These are phyloP conservation scores for Kernera saxatilis DNA, from an alignment of 345 rosid species.

Conservation along the genomic window DNA sequence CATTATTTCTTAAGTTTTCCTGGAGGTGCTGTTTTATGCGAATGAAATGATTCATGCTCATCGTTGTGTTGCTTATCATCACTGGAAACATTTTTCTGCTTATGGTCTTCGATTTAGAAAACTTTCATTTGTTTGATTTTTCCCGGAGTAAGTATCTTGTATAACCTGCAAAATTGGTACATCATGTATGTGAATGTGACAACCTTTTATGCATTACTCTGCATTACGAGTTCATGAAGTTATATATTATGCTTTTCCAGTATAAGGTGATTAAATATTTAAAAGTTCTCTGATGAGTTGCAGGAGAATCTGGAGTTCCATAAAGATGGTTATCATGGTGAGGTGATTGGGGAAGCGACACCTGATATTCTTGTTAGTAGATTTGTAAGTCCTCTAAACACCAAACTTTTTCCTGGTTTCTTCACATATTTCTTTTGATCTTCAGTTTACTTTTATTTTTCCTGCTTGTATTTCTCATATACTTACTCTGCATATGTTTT, in stretches of 20 bases:
- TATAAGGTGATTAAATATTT: background rate
- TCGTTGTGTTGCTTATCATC: background rate
- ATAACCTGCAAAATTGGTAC: background rate
- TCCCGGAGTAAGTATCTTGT: background rate
- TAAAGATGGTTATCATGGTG: constrained; percentile 79
- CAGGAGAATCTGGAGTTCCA: constrained; percentile 59
- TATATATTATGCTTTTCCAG: background rate
- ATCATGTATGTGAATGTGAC: background rate
- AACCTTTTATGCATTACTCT: background rate
- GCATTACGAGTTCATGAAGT: background rate
- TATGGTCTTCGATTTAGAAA: background rate
- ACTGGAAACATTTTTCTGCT: background rate
- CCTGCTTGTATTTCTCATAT: background rate
- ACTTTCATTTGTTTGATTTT: background rate
- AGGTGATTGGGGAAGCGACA: constrained; percentile 79
- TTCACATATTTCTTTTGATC: background rate
- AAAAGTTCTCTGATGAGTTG: constrained; percentile 1
- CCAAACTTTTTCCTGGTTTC: background rate
- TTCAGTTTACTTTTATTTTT: background rate
- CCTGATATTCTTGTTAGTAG: constrained; percentile 82
- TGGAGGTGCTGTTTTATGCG: background rate
- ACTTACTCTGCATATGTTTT: background rate
- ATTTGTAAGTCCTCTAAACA: constrained; percentile 59
- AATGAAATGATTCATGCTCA: background rate
- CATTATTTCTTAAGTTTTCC: background rate